Evolutionary conservation across 2,329 filamentous ascomycete genomes (phyloP).

Genomic region (Pleurostoma richardsiae): DNA sequence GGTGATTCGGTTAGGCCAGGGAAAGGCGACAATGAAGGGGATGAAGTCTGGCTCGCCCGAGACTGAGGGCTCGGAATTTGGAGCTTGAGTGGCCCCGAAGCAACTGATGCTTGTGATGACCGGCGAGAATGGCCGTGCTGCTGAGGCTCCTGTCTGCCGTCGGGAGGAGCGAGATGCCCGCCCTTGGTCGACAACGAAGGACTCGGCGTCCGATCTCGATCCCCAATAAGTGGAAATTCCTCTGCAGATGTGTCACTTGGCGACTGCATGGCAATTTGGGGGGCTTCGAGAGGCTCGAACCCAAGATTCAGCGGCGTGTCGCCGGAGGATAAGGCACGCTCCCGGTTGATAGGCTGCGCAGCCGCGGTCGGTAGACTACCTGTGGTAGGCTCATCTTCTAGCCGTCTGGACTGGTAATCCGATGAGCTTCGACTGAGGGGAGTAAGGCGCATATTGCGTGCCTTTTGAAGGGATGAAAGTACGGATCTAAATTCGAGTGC

Average conservation of each 20-base stretch:
- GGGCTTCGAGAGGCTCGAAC: slow-evolving; percentile 8
- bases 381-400: neutral
- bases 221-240: slow-evolving; percentile 17
- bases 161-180: slow-evolving; percentile 24
- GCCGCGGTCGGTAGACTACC: slow-evolving; percentile 2
- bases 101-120: neutral
- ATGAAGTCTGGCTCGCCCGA: slow-evolving; percentile 37
- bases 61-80: slow-evolving; percentile 41
- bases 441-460: slow-evolving; percentile 68
- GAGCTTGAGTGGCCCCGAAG: slow-evolving; percentile 27
- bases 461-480: slow-evolving; percentile 78
- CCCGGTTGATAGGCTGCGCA: slow-evolving; percentile 16
- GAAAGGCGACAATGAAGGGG: slow-evolving; percentile 56
- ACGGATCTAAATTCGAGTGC: slow-evolving; percentile 91
- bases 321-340: slow-evolving; percentile 43
- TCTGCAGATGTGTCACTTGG: neutral
- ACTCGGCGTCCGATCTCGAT: slow-evolving; percentile 12
- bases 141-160: slow-evolving; percentile 1
- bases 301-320: slow-evolving; percentile 26
- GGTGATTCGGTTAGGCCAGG: slow-evolving; percentile 62
- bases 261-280: neutral
- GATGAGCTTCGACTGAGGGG: slow-evolving; percentile 68
- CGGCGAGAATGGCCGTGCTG: slow-evolving; percentile 2
- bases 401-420: slow-evolving; percentile 38
- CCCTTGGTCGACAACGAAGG: slow-evolving; percentile 18